Base-by-base conservation (phyloP, 345 rosid genomes). In the Excoecaria cochinchinensis region DNA sequence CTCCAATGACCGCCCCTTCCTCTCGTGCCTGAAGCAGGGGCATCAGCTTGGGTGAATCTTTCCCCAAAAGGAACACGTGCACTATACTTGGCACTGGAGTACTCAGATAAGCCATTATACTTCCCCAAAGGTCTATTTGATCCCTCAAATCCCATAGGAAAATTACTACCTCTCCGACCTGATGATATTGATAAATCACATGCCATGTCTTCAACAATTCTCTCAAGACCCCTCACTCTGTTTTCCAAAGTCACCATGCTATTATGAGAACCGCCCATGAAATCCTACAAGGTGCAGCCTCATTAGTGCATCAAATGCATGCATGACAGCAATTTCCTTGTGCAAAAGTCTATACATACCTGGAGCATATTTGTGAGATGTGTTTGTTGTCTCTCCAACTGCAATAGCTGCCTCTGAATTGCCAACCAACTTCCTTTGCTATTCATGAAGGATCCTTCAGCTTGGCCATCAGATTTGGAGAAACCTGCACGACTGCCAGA, bases 231-330 rank as follows among this genome's bases (percentile, higher is more conserved):
- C 83, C 95, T 90, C 57, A 92, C 98, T 76, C 99, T 89, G 85
- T 91, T 89, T 79, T 96, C 97, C 76, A 93, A 82, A 39, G 97
- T 92, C 74, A 90, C 77, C 97, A 93, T 96, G 89, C 97, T 89
- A 79, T 90, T 85, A 80, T 90, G 97, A 79, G 99, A 96, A 44
- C 99, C 98, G 67, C 99, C 99, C 91, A 96, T 96, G 79, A 93
- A 93, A 78, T 96, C 99, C 92, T 95, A 86, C 81, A 86, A 72
- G 39, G 62, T 24, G 72, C 60, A 79, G 72, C 13, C 64, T 65
- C 31, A 73, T 77, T 44, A 90, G 70, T 67, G 66, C 65, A 68
- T 59, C 21, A 36, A 69, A 70, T 73, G n/a, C 56, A 42, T 52
- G 73, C 72, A 70, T 16, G 19, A n/a, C 36, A 72, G 78, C 39